Conservation (phyloP, 768 basidiomycete genomes). For the Xerocomellus chrysenteron region DNA sequence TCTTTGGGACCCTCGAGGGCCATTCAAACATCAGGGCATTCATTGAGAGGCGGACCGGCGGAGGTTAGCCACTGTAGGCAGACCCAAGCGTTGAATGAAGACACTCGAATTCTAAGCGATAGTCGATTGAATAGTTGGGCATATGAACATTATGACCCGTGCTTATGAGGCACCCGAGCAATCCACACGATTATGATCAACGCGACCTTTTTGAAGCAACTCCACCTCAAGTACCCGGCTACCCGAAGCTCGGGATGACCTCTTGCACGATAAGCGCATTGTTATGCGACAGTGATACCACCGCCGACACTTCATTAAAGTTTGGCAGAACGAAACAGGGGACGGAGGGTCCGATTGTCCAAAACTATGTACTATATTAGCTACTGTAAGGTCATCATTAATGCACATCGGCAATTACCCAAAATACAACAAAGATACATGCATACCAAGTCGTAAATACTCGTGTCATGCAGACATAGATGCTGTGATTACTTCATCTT, state of each 20-base stretch:
- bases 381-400: constrained; percentile 14
- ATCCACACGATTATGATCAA: constrained; percentile 16
- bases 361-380: constrained; percentile 6
- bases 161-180: neutral
- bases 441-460: constrained; percentile 16
- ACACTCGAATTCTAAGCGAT: neutral
- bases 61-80: constrained; percentile 22
- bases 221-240: neutral
- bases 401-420: constrained; percentile 13
- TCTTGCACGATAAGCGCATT: neutral
- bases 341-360: neutral
- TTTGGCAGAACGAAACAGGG: neutral
- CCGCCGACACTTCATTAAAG: neutral
- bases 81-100: neutral
- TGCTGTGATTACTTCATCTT: constrained; percentile 22
- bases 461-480: constrained; percentile 16
- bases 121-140: neutral
- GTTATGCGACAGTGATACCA: constrained; percentile 6
- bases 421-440: constrained; percentile 12
- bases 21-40: constrained; percentile 77
- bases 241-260: constrained; percentile 17
- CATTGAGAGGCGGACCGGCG: constrained; percentile 66
- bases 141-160: neutral
- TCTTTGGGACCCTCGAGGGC: constrained; percentile 80
- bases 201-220: constrained; percentile 1